Percentiles rank a stretch among this genome's conserved stretches.
Evolutionary conservation across 2,329 filamentous ascomycete genomes (phyloP).

Genomic region (Fusarium avenaceum): DNA sequence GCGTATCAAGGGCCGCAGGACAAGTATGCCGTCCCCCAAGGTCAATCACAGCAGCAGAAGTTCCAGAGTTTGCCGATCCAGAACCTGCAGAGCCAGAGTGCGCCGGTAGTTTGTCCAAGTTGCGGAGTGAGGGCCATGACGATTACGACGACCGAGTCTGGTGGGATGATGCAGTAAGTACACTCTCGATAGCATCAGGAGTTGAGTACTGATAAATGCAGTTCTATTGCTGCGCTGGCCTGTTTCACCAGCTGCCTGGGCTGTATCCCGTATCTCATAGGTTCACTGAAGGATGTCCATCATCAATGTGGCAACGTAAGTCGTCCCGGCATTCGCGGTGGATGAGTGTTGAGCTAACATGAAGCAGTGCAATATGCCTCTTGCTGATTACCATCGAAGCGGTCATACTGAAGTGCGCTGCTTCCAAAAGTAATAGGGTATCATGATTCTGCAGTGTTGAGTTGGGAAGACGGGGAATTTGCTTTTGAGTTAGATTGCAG

Average conservation of each 20-base stretch:
- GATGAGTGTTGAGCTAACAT: not conserved
- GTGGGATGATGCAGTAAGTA: constrained; percentile 40
- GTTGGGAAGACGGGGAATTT: not conserved
- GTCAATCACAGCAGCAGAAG: constrained; percentile 7
- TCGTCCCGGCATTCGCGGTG: not conserved
- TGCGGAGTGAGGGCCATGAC: constrained; percentile 34
- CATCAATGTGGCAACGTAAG: constrained; percentile 44
- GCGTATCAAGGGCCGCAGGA: constrained; percentile 1
- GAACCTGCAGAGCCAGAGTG: constrained; percentile 29
- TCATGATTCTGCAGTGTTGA: too few relatives aligned
- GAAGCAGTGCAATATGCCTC: constrained; percentile 34
- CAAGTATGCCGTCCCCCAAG: not conserved
- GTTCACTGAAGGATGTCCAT: constrained; percentile 40
- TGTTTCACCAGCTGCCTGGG: constrained; percentile 41
- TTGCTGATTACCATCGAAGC: constrained; percentile 43
- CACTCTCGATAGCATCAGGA: rapidly evolving
- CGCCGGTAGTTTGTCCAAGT: constrained; percentile 37
- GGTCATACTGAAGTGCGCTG: constrained; percentile 39
- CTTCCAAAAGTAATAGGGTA: constrained; percentile 9
- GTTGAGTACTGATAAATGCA: constrained; percentile 7
- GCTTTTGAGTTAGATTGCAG: not conserved
- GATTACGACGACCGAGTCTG: constrained; percentile 14
- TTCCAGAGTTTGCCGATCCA: constrained; percentile 29
- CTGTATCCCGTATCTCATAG: constrained; percentile 42
- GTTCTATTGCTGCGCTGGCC: constrained; percentile 36